Percentiles rank a stretch among this genome's conserved stretches.
These are phyloP conservation scores for Hygrophoropsis aurantiaca DNA, from an alignment of 768 basidiomycete species.

Conservation along the genomic window DNA sequence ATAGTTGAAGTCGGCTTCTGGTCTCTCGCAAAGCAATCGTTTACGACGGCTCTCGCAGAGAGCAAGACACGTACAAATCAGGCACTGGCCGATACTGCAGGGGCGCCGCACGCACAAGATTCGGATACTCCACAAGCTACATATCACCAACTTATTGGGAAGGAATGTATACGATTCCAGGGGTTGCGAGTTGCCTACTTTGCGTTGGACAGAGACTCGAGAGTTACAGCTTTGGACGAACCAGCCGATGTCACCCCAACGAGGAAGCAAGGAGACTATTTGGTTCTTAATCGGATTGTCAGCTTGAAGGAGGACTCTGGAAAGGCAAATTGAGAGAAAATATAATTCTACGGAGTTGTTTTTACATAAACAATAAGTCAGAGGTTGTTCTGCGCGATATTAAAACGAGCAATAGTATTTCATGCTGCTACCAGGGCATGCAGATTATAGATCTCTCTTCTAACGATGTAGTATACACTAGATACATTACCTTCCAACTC, in stretches of 20 bases:
- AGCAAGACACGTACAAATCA: conserved; percentile 61
- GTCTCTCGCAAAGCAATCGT: conserved; percentile 68
- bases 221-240: conserved; percentile 63
- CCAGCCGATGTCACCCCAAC: conserved; percentile 39
- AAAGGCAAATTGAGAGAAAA: conserved; percentile 43
- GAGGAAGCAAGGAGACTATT: conserved; percentile 66
- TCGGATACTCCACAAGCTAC: conserved; percentile 72
- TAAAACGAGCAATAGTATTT: neutral
- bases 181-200: conserved; percentile 96
- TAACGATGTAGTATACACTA: conserved; percentile 84
- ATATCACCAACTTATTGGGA: conserved; percentile 75
- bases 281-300: conserved; percentile 91
- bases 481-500: conserved; percentile 90
- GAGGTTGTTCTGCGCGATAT: neutral
- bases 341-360: neutral
- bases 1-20: conserved; percentile 91
- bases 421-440: conserved; percentile 85
- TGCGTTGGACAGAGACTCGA: conserved; percentile 84
- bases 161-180: conserved; percentile 95
- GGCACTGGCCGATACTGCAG: conserved; percentile 46
- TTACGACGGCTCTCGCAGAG: conserved; percentile 64
- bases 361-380: neutral
- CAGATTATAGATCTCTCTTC: conserved; percentile 85
- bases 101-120: conserved; percentile 30
- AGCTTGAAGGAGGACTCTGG: conserved; percentile 93